These are phyloP conservation scores for Fomes fomentarius DNA, from an alignment of 1,284 basidiomycete species.

Conservation along the genomic window DNA sequence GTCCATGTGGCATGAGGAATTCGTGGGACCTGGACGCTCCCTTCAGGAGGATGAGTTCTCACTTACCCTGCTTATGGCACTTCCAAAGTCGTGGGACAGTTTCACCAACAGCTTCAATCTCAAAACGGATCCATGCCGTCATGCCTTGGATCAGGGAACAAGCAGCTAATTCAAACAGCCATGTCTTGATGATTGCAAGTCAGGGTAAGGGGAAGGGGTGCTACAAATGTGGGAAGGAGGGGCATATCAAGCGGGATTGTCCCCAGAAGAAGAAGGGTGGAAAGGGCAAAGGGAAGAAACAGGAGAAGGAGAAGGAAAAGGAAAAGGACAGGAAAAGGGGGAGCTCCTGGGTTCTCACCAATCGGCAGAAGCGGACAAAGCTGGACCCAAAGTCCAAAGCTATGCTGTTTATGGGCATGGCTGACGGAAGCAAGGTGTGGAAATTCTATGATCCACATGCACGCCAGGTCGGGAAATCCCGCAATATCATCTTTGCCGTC, in stretches of 20 bases:
- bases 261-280: no score
- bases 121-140: no score
- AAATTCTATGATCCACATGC: slow-evolving; percentile 23
- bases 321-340: no score
- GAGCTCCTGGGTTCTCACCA: slow-evolving; percentile 27
- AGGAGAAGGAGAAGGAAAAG: no score
- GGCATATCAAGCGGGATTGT: no score
- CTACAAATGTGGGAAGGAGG: no score
- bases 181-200: no score
- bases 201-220: no score
- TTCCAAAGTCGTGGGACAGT: slow-evolving; percentile 41
- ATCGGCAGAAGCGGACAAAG: slow-evolving; percentile 12
- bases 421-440: slow-evolving; percentile 20
- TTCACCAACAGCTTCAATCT: slow-evolving; percentile 34
- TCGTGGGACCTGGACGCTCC: not conserved
- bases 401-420: slow-evolving; percentile 27
- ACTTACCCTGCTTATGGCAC: slow-evolving; percentile 38
- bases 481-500: slow-evolving; percentile 33
- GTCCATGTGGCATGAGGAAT: not conserved
- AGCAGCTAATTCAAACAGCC: no score
- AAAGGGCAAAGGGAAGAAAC: no score
- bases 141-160: no score
- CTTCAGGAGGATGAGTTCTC: slow-evolving; percentile 7
- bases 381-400: slow-evolving; percentile 24
- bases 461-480: slow-evolving; percentile 21